Evolutionary conservation across 2,329 filamentous ascomycete species (phyloP), one percentile per base, ranked within the genome.

Genomic region (Scytalidium lignicola): DNA sequence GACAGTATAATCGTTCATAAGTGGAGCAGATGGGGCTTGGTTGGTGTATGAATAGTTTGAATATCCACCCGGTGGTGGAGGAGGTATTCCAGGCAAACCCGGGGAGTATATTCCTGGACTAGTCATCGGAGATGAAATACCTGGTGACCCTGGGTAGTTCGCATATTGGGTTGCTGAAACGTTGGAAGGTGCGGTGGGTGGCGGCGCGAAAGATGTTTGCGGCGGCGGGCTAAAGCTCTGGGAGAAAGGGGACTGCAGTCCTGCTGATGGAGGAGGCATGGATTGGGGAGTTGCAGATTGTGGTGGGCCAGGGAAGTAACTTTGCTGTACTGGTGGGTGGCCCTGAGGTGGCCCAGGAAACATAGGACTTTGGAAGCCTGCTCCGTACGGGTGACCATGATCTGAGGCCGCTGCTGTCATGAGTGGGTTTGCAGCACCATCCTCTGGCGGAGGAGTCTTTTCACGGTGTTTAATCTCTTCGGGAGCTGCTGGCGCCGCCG

Each of bases 391-490:
- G 19, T 71, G 67, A 52, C 76, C 73, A 42, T 78, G 74, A 55
- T 85, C 81, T 44, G 79, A 72, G 20, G 72, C 74, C 2, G 84
- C 72, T 12, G 78, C 79, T 44, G 78, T 76, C 3, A 76, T 74
- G 19, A 85, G 67, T 2, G 80, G 81, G 56, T 82, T 78, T 2
- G 74, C 69, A 12, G 74, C 78, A 37, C 74, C 80, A 58, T 90
- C 87, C 28, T 83, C 79, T 3, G 85, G 85, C 3, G 88, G 80
- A 1, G 87, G 88, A 0, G 88, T 92, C 74, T 90, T 90, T 66
- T 91, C 88, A 43, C 88, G 78, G 64, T 88, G 80, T 18, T 77
- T 73, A 46, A 90, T 82, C 19, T 79, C 74, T 64, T 91, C 87
- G 1, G 87, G 86, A 0, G 86, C 85, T 0, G 86, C 76, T 3